Percentiles rank a stretch among this genome's conserved stretches.
These are phyloP conservation scores for Leccinum rimulosum DNA, from an alignment of 768 basidiomycete species.

Conservation along the genomic window DNA sequence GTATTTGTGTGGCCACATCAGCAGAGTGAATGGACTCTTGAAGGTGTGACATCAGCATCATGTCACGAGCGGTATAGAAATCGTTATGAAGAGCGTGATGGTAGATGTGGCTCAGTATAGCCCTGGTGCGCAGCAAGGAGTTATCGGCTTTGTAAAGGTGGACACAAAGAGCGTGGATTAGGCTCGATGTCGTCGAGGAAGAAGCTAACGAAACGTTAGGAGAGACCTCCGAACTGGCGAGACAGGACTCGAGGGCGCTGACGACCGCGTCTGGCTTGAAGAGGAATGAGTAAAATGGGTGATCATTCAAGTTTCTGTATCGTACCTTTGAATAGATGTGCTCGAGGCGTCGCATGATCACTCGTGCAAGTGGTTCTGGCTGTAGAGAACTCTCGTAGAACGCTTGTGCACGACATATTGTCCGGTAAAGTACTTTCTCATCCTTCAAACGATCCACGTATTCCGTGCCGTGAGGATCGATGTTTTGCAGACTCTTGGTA, in stretches of 20 bases:
- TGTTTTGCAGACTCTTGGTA: constrained; percentile 94
- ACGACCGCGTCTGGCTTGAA: constrained; percentile 88
- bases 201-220: constrained; percentile 59
- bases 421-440: constrained; percentile 90
- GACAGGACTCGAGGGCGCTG: constrained; percentile 78
- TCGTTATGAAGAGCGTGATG: constrained; percentile 96
- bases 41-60: constrained; percentile 98
- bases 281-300: constrained; percentile 8
- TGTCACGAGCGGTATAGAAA: constrained; percentile 95
- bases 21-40: constrained; percentile 96
- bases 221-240: constrained; percentile 54
- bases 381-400: constrained; percentile 83
- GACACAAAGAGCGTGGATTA: constrained; percentile 87
- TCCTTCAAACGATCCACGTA: constrained; percentile 97
- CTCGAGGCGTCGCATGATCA: constrained; percentile 93
- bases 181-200: constrained; percentile 58
- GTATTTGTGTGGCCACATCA: constrained; percentile 94
- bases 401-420: constrained; percentile 88
- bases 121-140: constrained; percentile 89
- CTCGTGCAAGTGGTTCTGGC: constrained; percentile 77
- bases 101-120: constrained; percentile 97
- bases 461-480: constrained; percentile 98
- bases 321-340: constrained; percentile 96
- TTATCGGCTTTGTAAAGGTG: constrained; percentile 92
- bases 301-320: neutral